Percentiles rank a stretch among this genome's conserved stretches.
These are phyloP conservation scores for Lachancea waltii DNA, from an alignment of 805 yeast species.

Conservation along the genomic window DNA sequence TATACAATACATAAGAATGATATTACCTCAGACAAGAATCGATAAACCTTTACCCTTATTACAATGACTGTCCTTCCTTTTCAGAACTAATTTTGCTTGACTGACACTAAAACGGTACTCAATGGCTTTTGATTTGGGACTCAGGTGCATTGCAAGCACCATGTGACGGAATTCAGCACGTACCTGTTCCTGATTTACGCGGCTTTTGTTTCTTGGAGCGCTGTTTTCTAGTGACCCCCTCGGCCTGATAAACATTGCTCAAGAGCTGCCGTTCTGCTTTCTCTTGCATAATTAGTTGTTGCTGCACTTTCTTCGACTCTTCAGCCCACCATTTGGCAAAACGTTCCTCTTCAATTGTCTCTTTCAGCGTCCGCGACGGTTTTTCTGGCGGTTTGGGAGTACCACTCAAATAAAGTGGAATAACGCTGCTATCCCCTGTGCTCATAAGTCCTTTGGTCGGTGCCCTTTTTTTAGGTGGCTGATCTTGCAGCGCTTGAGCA, in stretches of 20 bases:
- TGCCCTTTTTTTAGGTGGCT: constrained; percentile 1
- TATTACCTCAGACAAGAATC: too few relatives aligned
- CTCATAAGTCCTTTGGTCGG: constrained; percentile 3
- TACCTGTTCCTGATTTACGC: neutral
- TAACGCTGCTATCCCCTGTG: constrained; percentile 9
- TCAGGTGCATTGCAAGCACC: too few relatives aligned
- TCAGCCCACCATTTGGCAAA: constrained; percentile 86
- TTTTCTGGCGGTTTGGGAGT: neutral
- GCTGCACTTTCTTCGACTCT: constrained; percentile 63
- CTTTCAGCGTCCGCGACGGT: constrained; percentile 45
- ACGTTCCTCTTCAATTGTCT: constrained; percentile 73
- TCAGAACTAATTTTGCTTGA: too few relatives aligned
- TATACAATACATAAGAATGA: too few relatives aligned
- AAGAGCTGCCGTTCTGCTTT: neutral
- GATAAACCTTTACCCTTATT: too few relatives aligned
- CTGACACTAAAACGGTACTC: too few relatives aligned
- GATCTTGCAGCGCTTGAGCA: constrained; percentile 3
- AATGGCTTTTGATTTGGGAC: too few relatives aligned
- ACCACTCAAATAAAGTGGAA: constrained; percentile 10
- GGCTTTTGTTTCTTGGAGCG: neutral
- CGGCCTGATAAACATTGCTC: neutral
- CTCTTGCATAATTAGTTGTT: constrained; percentile 24
- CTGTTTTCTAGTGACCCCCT: neutral
- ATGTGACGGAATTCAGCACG: too few relatives aligned
- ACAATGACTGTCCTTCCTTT: too few relatives aligned